Base-by-base conservation (phyloP, 805 yeast species). In the Candida patagonica region DNA sequence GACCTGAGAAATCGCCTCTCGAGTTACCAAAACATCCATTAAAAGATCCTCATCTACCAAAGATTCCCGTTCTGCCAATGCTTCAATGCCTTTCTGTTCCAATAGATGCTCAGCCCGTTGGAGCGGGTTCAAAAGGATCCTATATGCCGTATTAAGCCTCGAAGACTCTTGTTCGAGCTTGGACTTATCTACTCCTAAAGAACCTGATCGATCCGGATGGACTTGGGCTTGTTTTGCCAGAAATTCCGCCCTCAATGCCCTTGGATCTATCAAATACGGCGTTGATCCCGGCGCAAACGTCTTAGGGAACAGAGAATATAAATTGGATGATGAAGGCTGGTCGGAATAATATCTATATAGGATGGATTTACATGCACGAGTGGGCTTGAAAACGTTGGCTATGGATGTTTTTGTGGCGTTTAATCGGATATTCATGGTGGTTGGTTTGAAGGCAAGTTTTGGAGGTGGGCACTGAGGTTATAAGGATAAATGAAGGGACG, bases 11-110 rank as follows among this genome's bases (percentile, higher is more conserved):
- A 88, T 63, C 30, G 74, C 72, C 59, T 89, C 98, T 56, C 88
- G 92, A 4, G 85, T 76, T 48, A 86, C 94, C 61, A 89, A 65
- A 17, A 89, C 81, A 32, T 75, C 74, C 79, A 85, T 73, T 30
- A 89, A 62, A 53, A 84, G 62, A 12, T 65, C 70, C 42, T 57
- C 74, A 36, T 62, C 36, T 62, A 66, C 49, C 66, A 75, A 45
- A 61, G 60, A 35, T 51, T 57, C 59, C 58, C 66, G 46, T 42
- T 67, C 68, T 6, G 68, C 65, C 15, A 62, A 59, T 5, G 74
- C 77, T 49, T 88, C 95, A 20, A 72, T 61, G 47, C 69, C 71
- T 5, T 70, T 59, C 13, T 57, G 37, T 12, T 63, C 56, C 9
- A 82, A 53, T 15, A 79, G 44, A 48, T 81, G 75, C 51, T 76